Evolutionary conservation across 495 filamentous ascomycete species (phyloP), one percentile per base, ranked within the genome.

Genomic region (Neurospora sp.): DNA sequence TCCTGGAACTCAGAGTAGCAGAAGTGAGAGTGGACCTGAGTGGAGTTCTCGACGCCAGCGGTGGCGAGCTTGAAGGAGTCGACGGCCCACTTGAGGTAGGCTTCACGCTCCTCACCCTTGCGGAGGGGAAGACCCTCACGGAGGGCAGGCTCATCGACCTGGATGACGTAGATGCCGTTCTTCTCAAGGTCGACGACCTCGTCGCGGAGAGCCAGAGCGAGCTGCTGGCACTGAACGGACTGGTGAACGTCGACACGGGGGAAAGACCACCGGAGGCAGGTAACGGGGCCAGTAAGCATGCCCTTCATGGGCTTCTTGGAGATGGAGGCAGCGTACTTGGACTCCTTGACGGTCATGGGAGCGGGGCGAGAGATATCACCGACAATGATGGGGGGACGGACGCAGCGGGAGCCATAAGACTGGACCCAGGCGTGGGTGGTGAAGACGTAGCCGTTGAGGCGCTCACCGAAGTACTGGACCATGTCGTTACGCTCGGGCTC

Each of bases 1-100:
- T 99, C 96, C 86, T 99, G 96, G 93, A 99, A 99, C 88, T 99
- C 96, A 66, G 94, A 97, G 91, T 99, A 99, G 85, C 96, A 99
- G 94, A 99, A 99, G 88, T 99, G 96, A 71, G 94, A 97, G 90
- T 99, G 96, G 85, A 99, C 97, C 88, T 99, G 96, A 77, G 96
- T 98, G 72, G 90, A 92, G 82, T 99, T 93, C 80, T 92, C 82
- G 71, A 98, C 96, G 80, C 93, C 95, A 71, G 93, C 89, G 78
- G 93, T 95, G 74, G 96, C 90, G 76, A 99, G 93, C 82, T 91
- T 93, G 93, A 99, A 99, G 79, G 94, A 92, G 84, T 95, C 89
- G 80, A 99, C 96, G 72, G 96, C 96, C 96, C 96, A 99, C 79
- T 91, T 82, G 74, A 99, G 89, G 90, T 99, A 99, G 74, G 92